These are phyloP conservation scores for Aspergillus aculeatus DNA, from an alignment of 2,329 filamentous ascomycete species.

Conservation along the genomic window DNA sequence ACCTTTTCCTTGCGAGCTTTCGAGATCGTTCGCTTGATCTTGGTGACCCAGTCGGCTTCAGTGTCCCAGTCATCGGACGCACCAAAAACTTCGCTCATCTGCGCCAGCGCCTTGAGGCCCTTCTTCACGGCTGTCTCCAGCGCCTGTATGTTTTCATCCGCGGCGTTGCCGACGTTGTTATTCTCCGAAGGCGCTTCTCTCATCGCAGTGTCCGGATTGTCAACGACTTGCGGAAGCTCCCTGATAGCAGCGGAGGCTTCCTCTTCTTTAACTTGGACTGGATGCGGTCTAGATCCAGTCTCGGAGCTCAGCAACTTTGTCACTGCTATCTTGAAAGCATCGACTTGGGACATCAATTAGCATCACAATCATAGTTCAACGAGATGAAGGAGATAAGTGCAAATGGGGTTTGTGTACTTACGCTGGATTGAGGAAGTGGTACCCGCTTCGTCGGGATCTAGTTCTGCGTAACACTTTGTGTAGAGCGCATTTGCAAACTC, in stretches of 20 bases:
- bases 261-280: not conserved
- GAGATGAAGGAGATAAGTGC: too few relatives aligned
- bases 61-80: not conserved
- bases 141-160: slow-evolving; percentile 40
- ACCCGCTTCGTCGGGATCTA: not conserved
- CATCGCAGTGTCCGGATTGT: too few relatives aligned
- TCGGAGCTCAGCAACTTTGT: not conserved
- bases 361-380: not conserved
- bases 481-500: not conserved
- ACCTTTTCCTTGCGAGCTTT: slow-evolving; percentile 15
- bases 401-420: not conserved
- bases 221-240: too few relatives aligned
- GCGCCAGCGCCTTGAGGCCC: not conserved
- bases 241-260: too few relatives aligned
- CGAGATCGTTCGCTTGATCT: not conserved
- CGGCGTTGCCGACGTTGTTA: slow-evolving; percentile 11
- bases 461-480: not conserved
- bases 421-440: not conserved
- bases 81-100: not conserved
- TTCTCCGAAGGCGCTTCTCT: not conserved
- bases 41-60: not conserved
- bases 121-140: slow-evolving; percentile 25
- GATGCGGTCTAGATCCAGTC: not conserved
- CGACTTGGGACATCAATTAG: not conserved
- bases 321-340: not conserved